phyloP scores from a whole-genome alignment of 164 flowering plant species.

The Macadamia integrifolia region DNA sequence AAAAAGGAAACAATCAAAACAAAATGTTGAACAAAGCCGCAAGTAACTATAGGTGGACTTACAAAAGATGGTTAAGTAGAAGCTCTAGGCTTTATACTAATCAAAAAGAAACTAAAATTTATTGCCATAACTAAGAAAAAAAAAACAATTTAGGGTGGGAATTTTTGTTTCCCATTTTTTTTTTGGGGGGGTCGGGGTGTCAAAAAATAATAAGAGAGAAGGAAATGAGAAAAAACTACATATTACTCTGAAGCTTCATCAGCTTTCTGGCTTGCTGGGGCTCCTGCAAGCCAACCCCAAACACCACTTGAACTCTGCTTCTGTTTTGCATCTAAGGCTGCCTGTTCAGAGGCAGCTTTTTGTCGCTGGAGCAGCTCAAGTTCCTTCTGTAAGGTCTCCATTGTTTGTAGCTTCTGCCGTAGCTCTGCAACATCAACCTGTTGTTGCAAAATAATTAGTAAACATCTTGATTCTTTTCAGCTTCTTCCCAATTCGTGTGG shows the following conservation, averaged over 20 bases:
- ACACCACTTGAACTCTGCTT: conserved; percentile 84
- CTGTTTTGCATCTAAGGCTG: conserved; percentile 66
- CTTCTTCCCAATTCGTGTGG: too few relatives aligned
- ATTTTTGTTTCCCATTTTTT: not conserved
- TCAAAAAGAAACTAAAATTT: conserved; percentile 12
- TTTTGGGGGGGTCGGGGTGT: conserved; percentile 1
- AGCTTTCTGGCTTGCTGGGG: conserved; percentile 38
- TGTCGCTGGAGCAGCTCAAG: conserved; percentile 88
- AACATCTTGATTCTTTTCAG: not conserved
- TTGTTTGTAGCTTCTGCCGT: conserved; percentile 76
- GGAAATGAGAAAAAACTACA: conserved; percentile 7
- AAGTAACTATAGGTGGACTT: conserved; percentile 5
- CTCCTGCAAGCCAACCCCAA: conserved; percentile 98
- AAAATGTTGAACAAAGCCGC: not conserved
- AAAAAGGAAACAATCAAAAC: not conserved
- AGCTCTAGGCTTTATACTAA: not conserved
- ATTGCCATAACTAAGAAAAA: conserved; percentile 21
- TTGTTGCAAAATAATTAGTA: conserved; percentile 6
- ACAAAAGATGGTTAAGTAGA: conserved; percentile 9
- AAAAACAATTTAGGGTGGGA: too few relatives aligned
- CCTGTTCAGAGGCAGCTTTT: conserved; percentile 90
- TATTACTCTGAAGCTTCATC: conserved; percentile 30
- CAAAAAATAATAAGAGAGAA: not conserved
- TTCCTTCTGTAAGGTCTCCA: conserved; percentile 84
- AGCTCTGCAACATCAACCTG: conserved; percentile 99